Evolutionary conservation across 2,329 filamentous ascomycete species (phyloP), one percentile per base, ranked within the genome.

Genomic region (Arthrobotrys megalospora): DNA sequence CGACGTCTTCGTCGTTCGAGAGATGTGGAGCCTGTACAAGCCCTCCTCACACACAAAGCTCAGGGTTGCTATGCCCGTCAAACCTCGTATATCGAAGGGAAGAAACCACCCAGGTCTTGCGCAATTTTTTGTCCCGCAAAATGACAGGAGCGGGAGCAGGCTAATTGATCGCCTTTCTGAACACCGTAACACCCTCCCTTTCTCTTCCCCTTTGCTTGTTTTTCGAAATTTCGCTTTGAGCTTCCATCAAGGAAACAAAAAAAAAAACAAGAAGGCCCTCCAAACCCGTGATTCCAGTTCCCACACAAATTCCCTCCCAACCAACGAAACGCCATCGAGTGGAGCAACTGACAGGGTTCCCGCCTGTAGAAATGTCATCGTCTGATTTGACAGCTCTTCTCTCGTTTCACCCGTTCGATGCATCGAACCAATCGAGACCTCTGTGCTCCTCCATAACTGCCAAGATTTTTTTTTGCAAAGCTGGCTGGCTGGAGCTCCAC

Each of bases 121-220:
- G 70, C 70, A 75, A 75, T 75, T 75, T 75, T 75, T 75, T 75
- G 63, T 63, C 62, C 70, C 62, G 70, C 28, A 66, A 45, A 28
- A 67, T 73, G 70, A 75, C 70, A 75, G 70, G 55, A 60, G 70
- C 70, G 70, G 62, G 70, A 75, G 70, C 70, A 75, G 70, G 70
- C 70, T 75, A 75, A 75, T 75, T 75, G 67, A 71, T 64, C 55
- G 67, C 67, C 55, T 68, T 67, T 32, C 16, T 32, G 14, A 43
- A 41, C 62, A 53, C 47, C 64, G 32, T 52, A 43, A 41, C 62
- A 53, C 47, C 64, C 47, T 52, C 43, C 38, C 38, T 32, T 68
- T 58, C 12, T 28, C 38, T 47, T 53, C 52, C 34, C 41, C 14
- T 34, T 34, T 43, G 8, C 50, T 38, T 58, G 47, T 24, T 65